Percentiles rank a stretch among this genome's conserved stretches.
Conservation (phyloP, 2,329 filamentous ascomycete species). For the Triangularia setosa region DNA sequence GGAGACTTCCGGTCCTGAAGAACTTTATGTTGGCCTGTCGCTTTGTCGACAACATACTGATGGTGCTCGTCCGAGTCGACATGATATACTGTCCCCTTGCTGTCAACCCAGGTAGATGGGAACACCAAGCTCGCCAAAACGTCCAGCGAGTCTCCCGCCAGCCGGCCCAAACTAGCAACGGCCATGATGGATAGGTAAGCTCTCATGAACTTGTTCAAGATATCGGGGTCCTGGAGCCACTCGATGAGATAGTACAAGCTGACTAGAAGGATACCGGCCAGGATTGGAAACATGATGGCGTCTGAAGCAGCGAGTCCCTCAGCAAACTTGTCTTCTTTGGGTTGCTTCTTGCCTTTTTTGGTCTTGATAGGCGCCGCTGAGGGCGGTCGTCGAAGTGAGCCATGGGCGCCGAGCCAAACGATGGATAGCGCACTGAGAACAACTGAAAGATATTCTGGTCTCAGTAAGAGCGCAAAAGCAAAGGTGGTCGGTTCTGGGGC, state of each 20-base stretch:
- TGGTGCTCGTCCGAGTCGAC: slow-evolving; percentile 40
- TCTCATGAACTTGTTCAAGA: slow-evolving; percentile 78
- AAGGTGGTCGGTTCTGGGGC: slow-evolving; percentile 3
- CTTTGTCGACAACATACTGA: slow-evolving; percentile 34
- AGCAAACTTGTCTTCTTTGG: slow-evolving; percentile 51
- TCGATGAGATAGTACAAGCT: slow-evolving; percentile 86
- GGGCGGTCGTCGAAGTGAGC: slow-evolving; percentile 76
- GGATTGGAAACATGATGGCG: slow-evolving; percentile 77
- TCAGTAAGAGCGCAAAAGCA: slow-evolving; percentile 17
- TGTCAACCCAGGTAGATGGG: slow-evolving; percentile 61
- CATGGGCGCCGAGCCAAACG: slow-evolving; percentile 80
- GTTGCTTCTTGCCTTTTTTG: slow-evolving; percentile 39
- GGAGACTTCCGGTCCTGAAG: slow-evolving; percentile 36
- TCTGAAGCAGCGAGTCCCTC: slow-evolving; percentile 70
- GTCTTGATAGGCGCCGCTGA: slow-evolving; percentile 65
- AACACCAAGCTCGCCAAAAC: slow-evolving; percentile 66
- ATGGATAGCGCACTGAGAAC: slow-evolving; percentile 69
- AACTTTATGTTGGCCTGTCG: slow-evolving; percentile 25
- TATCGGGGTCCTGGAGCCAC: slow-evolving; percentile 74
- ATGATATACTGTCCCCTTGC: slow-evolving; percentile 40
- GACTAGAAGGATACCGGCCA: slow-evolving; percentile 66
- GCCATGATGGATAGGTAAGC: slow-evolving; percentile 80
- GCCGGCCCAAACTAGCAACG: slow-evolving; percentile 68
- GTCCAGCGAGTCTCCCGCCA: slow-evolving; percentile 69
- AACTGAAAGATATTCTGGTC: slow-evolving; percentile 41